These are phyloP conservation scores for Talaromyces trachyspermus DNA, from an alignment of 495 filamentous ascomycete genomes.

Conservation along the genomic window DNA sequence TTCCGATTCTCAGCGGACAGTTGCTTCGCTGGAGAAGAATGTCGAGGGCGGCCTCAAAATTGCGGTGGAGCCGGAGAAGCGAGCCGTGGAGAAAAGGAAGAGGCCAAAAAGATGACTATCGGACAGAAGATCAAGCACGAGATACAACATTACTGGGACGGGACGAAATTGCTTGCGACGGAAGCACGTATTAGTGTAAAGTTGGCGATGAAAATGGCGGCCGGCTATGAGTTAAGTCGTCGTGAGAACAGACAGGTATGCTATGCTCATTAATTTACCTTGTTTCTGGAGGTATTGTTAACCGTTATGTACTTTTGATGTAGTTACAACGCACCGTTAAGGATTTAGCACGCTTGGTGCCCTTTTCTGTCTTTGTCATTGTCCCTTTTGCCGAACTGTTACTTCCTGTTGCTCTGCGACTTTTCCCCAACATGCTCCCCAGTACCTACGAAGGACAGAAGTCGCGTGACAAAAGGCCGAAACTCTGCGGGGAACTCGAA, in stretches of 20 bases:
- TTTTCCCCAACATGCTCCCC: conserved; percentile 95
- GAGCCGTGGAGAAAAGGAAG: conserved; percentile 60
- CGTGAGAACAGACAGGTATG: conserved; percentile 79
- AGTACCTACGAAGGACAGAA: conserved; percentile 94
- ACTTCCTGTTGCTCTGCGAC: conserved; percentile 83
- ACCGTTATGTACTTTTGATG: too few species aligned
- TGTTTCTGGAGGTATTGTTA: neutral
- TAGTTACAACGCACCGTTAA: conserved; percentile 84
- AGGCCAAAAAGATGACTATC: conserved; percentile 76
- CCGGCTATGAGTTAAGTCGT: conserved; percentile 91
- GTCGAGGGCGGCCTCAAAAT: neutral
- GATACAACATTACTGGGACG: conserved; percentile 93
- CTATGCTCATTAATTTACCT: neutral
- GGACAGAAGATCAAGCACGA: conserved; percentile 92
- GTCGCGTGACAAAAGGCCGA: conserved; percentile 82
- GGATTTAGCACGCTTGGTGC: conserved; percentile 86
- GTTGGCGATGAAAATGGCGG: conserved; percentile 93
- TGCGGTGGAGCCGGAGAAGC: conserved; percentile 39
- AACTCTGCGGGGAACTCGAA: conserved; percentile 74
- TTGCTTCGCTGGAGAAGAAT: conserved; percentile 12
- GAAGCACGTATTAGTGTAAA: conserved; percentile 89
- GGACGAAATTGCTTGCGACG: conserved; percentile 90
- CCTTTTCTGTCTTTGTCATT: conserved; percentile 94
- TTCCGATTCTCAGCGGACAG: neutral
- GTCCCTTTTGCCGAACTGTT: conserved; percentile 94